Conservation (phyloP, 2,329 filamentous ascomycete species). For the Bertia moriformis region DNA sequence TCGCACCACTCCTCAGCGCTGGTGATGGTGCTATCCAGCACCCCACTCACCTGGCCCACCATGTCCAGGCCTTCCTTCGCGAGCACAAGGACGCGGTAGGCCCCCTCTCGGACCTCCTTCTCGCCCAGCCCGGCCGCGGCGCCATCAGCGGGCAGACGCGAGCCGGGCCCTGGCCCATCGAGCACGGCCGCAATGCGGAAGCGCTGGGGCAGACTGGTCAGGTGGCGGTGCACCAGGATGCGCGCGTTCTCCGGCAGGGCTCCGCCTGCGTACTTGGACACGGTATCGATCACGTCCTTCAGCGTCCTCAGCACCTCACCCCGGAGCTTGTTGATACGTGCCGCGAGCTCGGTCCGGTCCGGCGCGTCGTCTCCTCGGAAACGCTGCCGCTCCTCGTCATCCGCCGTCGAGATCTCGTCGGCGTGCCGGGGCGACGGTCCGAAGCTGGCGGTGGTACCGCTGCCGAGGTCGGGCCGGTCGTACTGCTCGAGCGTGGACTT, state of each 20-base stretch:
- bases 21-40: conserved; percentile 76
- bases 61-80: conserved; percentile 87
- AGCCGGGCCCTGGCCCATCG: conserved; percentile 14
- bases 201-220: conserved; percentile 70
- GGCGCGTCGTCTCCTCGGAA: conserved; percentile 18
- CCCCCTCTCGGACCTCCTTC: conserved; percentile 34
- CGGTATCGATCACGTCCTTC: conserved; percentile 67
- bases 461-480: conserved; percentile 36
- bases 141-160: conserved; percentile 12
- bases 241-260: conserved; percentile 80
- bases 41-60: conserved; percentile 78
- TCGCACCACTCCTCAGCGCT: conserved; percentile 89
- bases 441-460: conserved; percentile 12
- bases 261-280: conserved; percentile 82
- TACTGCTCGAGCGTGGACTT: conserved; percentile 69
- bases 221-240: conserved; percentile 66
- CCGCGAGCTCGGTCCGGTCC: conserved; percentile 34
- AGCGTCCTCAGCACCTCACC: conserved; percentile 64
- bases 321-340: conserved; percentile 53
- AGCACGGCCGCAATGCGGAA: conserved; percentile 59
- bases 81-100: conserved; percentile 68
- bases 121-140: conserved; percentile 9
- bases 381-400: conserved; percentile 4
- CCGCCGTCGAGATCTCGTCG: conserved; percentile 6
- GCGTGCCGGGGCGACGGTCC: conserved; percentile 3